Evolutionary conservation across 768 basidiomycete species (phyloP), one percentile per base, ranked within the genome.

Genomic region (Termitomyces sp.): DNA sequence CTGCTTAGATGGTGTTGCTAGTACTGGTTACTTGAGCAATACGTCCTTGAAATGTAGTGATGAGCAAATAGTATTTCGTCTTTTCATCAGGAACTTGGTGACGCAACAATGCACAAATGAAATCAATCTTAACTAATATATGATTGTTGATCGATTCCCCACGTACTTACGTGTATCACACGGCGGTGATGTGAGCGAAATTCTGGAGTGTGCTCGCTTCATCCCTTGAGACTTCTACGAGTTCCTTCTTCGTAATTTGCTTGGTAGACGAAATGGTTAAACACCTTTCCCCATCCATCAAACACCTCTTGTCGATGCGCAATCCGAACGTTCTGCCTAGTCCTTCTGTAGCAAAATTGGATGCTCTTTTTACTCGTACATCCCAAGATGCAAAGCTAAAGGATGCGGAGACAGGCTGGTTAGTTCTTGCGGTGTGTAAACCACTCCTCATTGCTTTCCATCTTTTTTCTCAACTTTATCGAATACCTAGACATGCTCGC

Each of bases 401-500:
- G 60, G 84, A 80, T 17, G 89, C 83, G 32, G 85, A 85, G 71
- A 85, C 82, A 11, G 89, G 85, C 45, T 93, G 91, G 91, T 79
- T 93, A 19, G 89, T 90, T 50, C 76, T 92, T 23, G 78, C 89
- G 62, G 91, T 88, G 69, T 37, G 58, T 50, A 51, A 9, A 16
- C 62, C 66, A 50, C 32, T 70, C 64, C 51, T 61, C 55, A 23
- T 52, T 46, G n/a, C 35, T 46, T 32, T 58, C 21, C 59, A 30
- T 34, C 34, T 41, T 45, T 34, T 37, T 35, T 62, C 40, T 40
- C 56, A 19, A 52, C 19, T 55, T 54, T 48, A 63, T 62, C 52
- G 37, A 41, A 58, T 66, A 67, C 70, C 58, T 68, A 92, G 86
- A 91, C 91, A 53, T 93, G 90, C 66, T 85, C 91, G 43, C 77